phyloP scores from a whole-genome alignment of 495 filamentous ascomycete genomes.

The Penicillium pulvis region DNA sequence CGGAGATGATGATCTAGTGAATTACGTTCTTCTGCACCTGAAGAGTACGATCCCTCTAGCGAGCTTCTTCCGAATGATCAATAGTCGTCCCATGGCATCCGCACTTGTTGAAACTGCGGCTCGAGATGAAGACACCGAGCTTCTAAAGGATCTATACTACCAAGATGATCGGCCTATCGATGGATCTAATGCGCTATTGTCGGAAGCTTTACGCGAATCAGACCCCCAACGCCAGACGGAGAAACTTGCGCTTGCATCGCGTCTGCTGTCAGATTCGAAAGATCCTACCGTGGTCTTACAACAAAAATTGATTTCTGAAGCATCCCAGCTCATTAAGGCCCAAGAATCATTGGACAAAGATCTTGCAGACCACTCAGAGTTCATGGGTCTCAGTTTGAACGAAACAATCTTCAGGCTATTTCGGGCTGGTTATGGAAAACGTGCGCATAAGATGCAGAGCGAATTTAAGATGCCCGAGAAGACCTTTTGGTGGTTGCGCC shows the following conservation, averaged over 20 bases:
- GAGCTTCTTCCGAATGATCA: conserved; percentile 91
- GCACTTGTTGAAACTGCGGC: conserved; percentile 88
- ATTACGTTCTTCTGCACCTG: conserved; percentile 84
- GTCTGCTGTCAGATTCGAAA: conserved; percentile 79
- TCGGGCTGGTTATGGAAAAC: conserved; percentile 69
- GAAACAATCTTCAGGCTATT: conserved; percentile 87
- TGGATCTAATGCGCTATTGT: conserved; percentile 81
- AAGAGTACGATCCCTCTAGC: conserved; percentile 90
- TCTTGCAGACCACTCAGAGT: conserved; percentile 62
- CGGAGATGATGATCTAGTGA: conserved; percentile 89
- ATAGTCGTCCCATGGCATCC: conserved; percentile 80
- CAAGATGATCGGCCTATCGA: conserved; percentile 94
- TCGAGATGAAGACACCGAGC: conserved; percentile 69
- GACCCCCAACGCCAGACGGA: conserved; percentile 67
- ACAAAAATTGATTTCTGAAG: conserved; percentile 74
- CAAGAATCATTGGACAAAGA: conserved; percentile 87
- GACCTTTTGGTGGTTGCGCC: conserved; percentile 85
- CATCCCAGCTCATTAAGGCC: conserved; percentile 72
- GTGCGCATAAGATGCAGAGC: conserved; percentile 80
- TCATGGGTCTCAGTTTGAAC: conserved; percentile 81
- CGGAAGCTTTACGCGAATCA: conserved; percentile 72
- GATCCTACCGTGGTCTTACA: conserved; percentile 69
- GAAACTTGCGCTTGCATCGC: conserved; percentile 82
- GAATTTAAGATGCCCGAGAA: conserved; percentile 94
- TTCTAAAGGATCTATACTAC: conserved; percentile 96